Evolutionary conservation across 306 rosid genomes (phyloP), one percentile per base, ranked within the genome.

Genomic region (Cicer cuneatum): DNA sequence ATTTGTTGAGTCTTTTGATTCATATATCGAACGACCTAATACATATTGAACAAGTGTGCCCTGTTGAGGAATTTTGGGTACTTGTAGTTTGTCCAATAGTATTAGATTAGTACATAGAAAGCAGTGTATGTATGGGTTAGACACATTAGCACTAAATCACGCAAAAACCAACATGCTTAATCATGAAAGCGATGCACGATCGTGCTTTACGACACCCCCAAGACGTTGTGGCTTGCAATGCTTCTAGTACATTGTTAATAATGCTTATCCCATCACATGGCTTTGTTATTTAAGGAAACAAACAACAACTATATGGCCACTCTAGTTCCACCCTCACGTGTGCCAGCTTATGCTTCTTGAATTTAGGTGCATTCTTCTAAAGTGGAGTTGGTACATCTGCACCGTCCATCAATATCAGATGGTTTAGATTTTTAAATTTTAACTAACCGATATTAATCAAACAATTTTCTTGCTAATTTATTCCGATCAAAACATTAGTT

Each of bases 131-230:
- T 59, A 74, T 51, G 54, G 53, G 49, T 53, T 66, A 54, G 54
- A 57, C 51, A 60, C 62, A 43, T 0, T 43, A 60, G 43, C 75
- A 79, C 69, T 52, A 69, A 80, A 77, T 80, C 16, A 49, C 58
- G 53, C 66, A 14, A 74, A 80, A 64, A 85, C 89, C 83, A 80
- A 85, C 87, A 87, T 87, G 83, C 85, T 84, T 77, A 38, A 38
- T 52, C 62, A n/a, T 82, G 91, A 89, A 81, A 89, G 75, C 35
- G 88, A 87, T 66, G 62, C 70, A 14, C 75, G 10, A 29, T 52
- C 48, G 70, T 73, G 81, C 78, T 15, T 73, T 68, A 78, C 74
- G 83, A 80, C 79, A 80, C 74, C 80, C 61, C 38, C 19, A 48
- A 72, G 54, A 70, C 74, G 48, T 64, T 65, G 78, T 75, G 72